Evolutionary conservation across 495 filamentous ascomycete species (phyloP).

Genomic region (Penicillium goetzii): DNA sequence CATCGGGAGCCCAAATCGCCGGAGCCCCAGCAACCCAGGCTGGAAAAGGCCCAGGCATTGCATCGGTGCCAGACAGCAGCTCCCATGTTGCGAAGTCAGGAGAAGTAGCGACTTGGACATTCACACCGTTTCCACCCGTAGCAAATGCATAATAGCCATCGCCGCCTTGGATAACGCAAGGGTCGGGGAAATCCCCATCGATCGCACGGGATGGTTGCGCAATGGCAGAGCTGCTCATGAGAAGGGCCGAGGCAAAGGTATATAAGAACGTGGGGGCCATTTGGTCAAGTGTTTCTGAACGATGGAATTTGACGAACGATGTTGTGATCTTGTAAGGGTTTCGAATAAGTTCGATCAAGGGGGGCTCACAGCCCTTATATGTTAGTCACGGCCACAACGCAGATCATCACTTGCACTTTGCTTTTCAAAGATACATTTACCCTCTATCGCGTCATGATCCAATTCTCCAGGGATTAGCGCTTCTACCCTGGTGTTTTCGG

Average conservation of each 20-base stretch:
- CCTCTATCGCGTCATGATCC: not conserved
- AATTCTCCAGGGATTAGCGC: not conserved
- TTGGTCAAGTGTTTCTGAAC: not conserved
- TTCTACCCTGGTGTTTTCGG: not conserved
- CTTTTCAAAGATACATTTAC: not conserved
- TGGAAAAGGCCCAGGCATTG: slow-evolving; percentile 35
- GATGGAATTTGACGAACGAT: not conserved
- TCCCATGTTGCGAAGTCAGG: slow-evolving; percentile 38
- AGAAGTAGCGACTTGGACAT: slow-evolving; percentile 31
- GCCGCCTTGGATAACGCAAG: slow-evolving; percentile 32
- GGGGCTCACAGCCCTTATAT: not conserved
- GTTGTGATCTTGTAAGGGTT: not conserved
- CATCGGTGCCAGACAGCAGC: slow-evolving; percentile 31
- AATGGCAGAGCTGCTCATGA: slow-evolving; percentile 13
- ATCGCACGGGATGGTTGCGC: slow-evolving; percentile 30
- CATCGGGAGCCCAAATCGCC: slow-evolving; percentile 56
- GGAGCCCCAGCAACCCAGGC: slow-evolving; percentile 31
- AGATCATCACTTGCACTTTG: not conserved
- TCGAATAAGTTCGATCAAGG: not conserved
- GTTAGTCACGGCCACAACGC: not conserved
- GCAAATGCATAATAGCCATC: slow-evolving; percentile 41
- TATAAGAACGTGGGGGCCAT: slow-evolving; percentile 12
- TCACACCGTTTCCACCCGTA: slow-evolving; percentile 29
- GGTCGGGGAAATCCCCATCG: slow-evolving; percentile 38
- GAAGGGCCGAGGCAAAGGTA: slow-evolving; percentile 3